Conservation (phyloP, 2,329 filamentous ascomycete genomes). For the Orbilia javanica region DNA sequence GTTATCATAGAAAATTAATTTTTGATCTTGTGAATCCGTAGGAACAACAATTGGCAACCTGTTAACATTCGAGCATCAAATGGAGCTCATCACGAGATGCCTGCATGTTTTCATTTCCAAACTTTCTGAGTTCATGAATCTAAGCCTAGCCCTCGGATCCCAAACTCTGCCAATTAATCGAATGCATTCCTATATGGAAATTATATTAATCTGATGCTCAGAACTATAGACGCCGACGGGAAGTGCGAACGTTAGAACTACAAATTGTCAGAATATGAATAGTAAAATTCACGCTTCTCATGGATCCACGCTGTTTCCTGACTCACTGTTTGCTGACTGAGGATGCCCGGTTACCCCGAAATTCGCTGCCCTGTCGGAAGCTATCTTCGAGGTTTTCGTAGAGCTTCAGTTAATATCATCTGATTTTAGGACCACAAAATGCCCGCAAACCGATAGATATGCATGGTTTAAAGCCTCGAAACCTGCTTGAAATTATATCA, state of each 20-base stretch:
- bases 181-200: constrained; percentile 7
- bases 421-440: background rate
- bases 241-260: background rate
- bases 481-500: background rate
- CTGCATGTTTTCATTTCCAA: background rate
- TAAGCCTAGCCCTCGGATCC: no score
- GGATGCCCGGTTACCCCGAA: background rate
- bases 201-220: background rate
- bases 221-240: background rate
- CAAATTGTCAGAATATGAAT: background rate
- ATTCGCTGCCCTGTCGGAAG: background rate
- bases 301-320: background rate
- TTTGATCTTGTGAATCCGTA: background rate
- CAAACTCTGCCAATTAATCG: background rate
- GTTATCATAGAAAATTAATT: background rate
- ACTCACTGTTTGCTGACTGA: background rate
- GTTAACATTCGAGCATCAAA: no score
- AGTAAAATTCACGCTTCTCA: background rate
- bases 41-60: background rate
- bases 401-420: background rate
- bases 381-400: background rate
- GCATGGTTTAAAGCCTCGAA: background rate
- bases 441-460: background rate
- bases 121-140: background rate
- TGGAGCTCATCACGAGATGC: background rate